A percentile compares a stretch with the other conserved stretches of the same genome.
Evolutionary conservation across 768 basidiomycete species (phyloP).

Genomic region (Suillus subalutaceus): DNA sequence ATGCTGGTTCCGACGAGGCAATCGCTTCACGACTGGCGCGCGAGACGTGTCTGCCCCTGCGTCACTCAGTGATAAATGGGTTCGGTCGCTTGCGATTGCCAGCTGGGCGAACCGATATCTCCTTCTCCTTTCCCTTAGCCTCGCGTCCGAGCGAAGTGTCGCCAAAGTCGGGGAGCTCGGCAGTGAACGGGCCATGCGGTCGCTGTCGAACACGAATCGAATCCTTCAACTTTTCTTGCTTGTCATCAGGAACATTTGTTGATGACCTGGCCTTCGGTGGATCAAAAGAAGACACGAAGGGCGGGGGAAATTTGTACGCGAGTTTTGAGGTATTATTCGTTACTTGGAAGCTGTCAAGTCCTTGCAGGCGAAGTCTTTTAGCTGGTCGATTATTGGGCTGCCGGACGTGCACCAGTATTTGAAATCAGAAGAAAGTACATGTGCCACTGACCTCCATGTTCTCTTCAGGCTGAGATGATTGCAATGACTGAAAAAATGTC

Average conservation of each 20-base stretch:
- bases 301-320: slow-evolving; percentile 18
- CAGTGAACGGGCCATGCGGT: slow-evolving; percentile 23
- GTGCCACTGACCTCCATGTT: slow-evolving; percentile 12
- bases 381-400: slow-evolving; percentile 3
- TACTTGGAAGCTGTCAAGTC: slow-evolving; percentile 34
- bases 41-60: neutral
- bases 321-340: slow-evolving; percentile 25
- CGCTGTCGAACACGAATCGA: slow-evolving; percentile 11
- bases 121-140: neutral
- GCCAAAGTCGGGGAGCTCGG: neutral
- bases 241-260: neutral
- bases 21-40: neutral
- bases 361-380: slow-evolving; percentile 18
- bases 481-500: neutral
- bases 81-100: neutral
- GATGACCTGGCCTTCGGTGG: neutral
- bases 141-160: neutral
- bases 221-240: neutral
- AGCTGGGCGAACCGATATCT: neutral
- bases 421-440: neutral
- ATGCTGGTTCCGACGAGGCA: neutral
- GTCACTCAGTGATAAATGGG: neutral
- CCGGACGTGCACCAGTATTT: neutral
- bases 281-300: slow-evolving; percentile 34
- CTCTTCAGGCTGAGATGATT: neutral